phyloP scores from a whole-genome alignment of 257 asterid genomes.

The Mentha longifolia region DNA sequence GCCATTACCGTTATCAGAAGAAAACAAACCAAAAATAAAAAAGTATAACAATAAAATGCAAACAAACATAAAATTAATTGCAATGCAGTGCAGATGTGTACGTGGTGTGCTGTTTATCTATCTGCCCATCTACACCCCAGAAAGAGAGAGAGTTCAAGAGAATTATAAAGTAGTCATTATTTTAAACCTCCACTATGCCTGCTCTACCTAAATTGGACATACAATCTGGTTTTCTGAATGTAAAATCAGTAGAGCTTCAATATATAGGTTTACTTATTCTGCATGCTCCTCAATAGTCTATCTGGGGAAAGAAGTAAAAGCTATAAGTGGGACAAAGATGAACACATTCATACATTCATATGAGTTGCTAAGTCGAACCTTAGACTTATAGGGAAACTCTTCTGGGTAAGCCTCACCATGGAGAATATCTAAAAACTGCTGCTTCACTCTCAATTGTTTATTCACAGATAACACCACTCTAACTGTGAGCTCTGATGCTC shows the following conservation, averaged over 20 bases:
- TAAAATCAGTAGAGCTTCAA: background rate
- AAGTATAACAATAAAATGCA: background rate
- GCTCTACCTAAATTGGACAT: background rate
- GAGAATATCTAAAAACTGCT: conserved; percentile 63
- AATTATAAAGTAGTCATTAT: background rate
- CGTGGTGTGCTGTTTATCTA: background rate
- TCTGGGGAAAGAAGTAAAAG: background rate
- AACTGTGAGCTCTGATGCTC: conserved; percentile 62
- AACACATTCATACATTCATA: background rate
- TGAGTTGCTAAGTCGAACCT: conserved; percentile 48
- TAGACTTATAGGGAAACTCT: conserved; percentile 72
- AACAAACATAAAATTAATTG: background rate
- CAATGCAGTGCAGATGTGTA: background rate
- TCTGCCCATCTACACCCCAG: background rate
- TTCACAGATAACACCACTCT: conserved; percentile 64
- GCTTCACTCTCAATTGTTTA: conserved; percentile 63
- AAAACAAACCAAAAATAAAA: background rate
- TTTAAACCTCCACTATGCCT: background rate
- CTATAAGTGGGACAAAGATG: conserved; percentile 11
- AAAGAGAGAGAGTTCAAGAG: background rate
- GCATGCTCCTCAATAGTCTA: background rate
- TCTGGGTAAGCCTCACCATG: conserved; percentile 57
- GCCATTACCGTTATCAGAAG: conserved; percentile 31
- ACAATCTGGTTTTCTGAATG: background rate
- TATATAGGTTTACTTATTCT: conserved; percentile 3